A percentile compares a stretch with the other conserved stretches of the same genome.
These are phyloP conservation scores for Skeletonema menzelii DNA, from an alignment of 108 stramenopile genomes.

Conservation along the genomic window DNA sequence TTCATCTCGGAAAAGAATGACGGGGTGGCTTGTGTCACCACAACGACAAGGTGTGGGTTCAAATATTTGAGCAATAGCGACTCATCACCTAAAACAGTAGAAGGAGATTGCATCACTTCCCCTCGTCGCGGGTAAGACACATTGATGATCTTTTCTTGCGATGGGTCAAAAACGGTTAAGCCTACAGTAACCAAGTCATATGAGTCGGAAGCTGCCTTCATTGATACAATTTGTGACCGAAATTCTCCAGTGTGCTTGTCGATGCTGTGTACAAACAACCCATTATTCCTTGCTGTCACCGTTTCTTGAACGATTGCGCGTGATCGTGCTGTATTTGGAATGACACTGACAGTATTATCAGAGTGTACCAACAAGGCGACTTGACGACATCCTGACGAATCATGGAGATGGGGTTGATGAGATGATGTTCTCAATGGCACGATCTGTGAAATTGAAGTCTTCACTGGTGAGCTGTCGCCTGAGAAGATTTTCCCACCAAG, in stretches of 20 bases:
- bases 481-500: slow-evolving; percentile 64
- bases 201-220: slow-evolving; percentile 16
- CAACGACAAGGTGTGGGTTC: slow-evolving; percentile 90
- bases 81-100: slow-evolving; percentile 89
- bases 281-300: slow-evolving; percentile 46
- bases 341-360: slow-evolving; percentile 53
- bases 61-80: slow-evolving; percentile 93
- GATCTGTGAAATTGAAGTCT: slow-evolving; percentile 65
- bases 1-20: slow-evolving; percentile 27
- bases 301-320: slow-evolving; percentile 38
- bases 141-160: slow-evolving; percentile 70
- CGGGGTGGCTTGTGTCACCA: slow-evolving; percentile 66
- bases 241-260: slow-evolving; percentile 49
- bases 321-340: slow-evolving; percentile 55
- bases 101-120: slow-evolving; percentile 80
- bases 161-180: slow-evolving; percentile 57
- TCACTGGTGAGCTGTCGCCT: slow-evolving; percentile 33
- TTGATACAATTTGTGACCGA: slow-evolving; percentile 28
- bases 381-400: slow-evolving; percentile 63
- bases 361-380: slow-evolving; percentile 63
- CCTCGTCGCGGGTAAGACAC: slow-evolving; percentile 76
- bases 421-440: slow-evolving; percentile 49
- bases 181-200: slow-evolving; percentile 58
- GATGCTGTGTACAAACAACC: slow-evolving; percentile 70
- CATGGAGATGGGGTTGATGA: slow-evolving; percentile 47